These are phyloP conservation scores for Knoxia roxburghii DNA, from an alignment of 257 asterid genomes.

Conservation along the genomic window DNA sequence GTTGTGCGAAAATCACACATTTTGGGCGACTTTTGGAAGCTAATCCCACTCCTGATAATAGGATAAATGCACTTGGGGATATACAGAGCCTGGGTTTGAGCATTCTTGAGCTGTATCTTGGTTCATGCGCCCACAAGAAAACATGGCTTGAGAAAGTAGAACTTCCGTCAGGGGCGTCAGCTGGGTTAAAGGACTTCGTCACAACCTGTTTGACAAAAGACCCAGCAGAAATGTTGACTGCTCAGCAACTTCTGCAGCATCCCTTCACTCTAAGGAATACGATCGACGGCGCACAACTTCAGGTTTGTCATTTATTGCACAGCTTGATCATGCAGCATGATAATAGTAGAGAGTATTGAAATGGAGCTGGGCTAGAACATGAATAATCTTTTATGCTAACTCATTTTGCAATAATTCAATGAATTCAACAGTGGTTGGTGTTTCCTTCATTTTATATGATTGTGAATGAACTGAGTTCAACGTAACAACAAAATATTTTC, in stretches of 20 bases:
- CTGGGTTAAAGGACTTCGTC: slow-evolving; percentile 38
- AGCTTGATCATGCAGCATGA: no score
- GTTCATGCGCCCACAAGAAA: slow-evolving; percentile 18
- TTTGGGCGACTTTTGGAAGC: slow-evolving; percentile 23
- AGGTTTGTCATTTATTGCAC: background rate
- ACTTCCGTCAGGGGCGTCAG: slow-evolving; percentile 21
- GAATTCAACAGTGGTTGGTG: no score
- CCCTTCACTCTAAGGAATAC: slow-evolving; percentile 30
- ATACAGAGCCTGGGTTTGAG: slow-evolving; percentile 25
- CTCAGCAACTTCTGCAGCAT: slow-evolving; percentile 42
- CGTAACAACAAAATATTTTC: no score
- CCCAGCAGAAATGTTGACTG: slow-evolving; percentile 47
- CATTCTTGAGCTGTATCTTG: slow-evolving; percentile 22
- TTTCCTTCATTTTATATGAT: no score
- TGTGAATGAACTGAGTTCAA: no score
- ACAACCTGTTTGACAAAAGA: slow-evolving; percentile 59
- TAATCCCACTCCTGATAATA: slow-evolving; percentile 15
- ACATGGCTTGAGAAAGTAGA: no score
- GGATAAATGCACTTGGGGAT: slow-evolving; percentile 23
- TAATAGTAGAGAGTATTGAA: no score
- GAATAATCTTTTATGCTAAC: no score
- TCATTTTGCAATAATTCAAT: no score
- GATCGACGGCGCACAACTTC: background rate
- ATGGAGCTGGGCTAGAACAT: no score
- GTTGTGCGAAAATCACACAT: slow-evolving; percentile 27